These are phyloP conservation scores for Termitomyces sp. DNA, from an alignment of 768 basidiomycete genomes.

Conservation along the genomic window DNA sequence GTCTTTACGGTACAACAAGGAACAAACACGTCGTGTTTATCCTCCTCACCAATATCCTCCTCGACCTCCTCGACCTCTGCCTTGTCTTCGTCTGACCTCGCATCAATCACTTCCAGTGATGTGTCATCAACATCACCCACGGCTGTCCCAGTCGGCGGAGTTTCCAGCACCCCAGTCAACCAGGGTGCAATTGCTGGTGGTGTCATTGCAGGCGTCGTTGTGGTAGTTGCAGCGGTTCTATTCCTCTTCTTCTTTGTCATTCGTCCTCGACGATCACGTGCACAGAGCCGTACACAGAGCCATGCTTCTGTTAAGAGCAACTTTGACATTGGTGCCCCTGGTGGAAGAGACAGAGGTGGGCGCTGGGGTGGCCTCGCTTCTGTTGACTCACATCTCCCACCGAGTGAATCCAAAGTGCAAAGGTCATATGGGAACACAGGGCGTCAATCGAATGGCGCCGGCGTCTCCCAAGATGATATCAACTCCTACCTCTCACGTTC, in stretches of 20 bases:
- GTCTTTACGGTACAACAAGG: conserved; percentile 27
- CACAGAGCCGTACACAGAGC: background rate
- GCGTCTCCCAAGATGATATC: conserved; percentile 6
- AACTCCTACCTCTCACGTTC: conserved; percentile 7
- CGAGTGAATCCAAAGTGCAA: conserved; percentile 2
- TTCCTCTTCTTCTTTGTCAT: conserved; percentile 23
- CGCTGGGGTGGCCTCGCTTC: conserved; percentile 17
- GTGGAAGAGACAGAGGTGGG: background rate
- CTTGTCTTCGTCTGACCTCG: conserved; percentile 11
- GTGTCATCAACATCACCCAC: conserved; percentile 7
- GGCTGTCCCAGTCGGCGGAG: conserved; percentile 15
- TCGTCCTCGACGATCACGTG: conserved; percentile 1
- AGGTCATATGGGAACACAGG: background rate
- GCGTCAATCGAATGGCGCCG: conserved; percentile 1
- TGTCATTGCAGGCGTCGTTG: conserved; percentile 39
- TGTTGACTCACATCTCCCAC: conserved; percentile 10
- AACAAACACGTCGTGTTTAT: conserved; percentile 28
- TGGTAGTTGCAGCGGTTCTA: conserved; percentile 25
- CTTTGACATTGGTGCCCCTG: background rate
- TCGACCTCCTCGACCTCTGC: conserved; percentile 11
- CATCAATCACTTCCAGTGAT: conserved; percentile 12
- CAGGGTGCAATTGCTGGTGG: conserved; percentile 46
- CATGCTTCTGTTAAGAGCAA: background rate
- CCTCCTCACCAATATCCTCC: conserved; percentile 5
- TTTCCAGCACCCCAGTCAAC: conserved; percentile 23